Base-by-base conservation (phyloP, 208 protist species). In the Leishmania turanica region DNA sequence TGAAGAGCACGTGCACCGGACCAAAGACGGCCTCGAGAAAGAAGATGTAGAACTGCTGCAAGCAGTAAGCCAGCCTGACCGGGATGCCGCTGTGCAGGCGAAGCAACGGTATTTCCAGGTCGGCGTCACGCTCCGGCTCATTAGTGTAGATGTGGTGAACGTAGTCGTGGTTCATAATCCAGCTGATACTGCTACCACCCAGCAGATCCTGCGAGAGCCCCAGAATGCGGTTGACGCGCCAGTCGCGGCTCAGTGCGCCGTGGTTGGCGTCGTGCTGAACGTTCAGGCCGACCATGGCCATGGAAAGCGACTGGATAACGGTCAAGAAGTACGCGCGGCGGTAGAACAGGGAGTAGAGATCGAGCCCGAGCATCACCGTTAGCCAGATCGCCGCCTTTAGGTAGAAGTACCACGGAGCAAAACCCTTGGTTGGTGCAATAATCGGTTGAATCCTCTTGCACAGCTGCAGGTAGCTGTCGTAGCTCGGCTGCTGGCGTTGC, bases 221-320 rank as follows among this genome's bases (percentile, higher is more conserved):
- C 68, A 96, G 75, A 34, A 89, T 56, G 47, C 88, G 88, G 82
- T 96, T 96, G 31, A 96, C 54, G 62, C 81, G 83, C 85, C 89
- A 90, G 84, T 93, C 81, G 31, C 65, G 68, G 82, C 87, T 92
- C 47, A 92, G 54, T 4, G 92, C 90, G 17, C 92, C 92, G 86
- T 96, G 92, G 85, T 96, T 96, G 51, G 91, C 92, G 81, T 96
- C 92, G 82, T 96, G 92, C 75, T 96, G 92, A 45, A 96, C 91
- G 82, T 96, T 96, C 17, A 96, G 84, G 3, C 91, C 92, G n/a
- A 96, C 84, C 88, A 94, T 91, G 24, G 92, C 92, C 91, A 94
- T 94, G 21, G 89, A 87, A 31, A 96, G 54, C 7, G 92, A 96
- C 84, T 93, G 89, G 71, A 96, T 31, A 19, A 93, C n/a, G 4